Percentiles rank a stretch among this genome's conserved stretches.
These are phyloP conservation scores for Streptanthus diversifolius DNA, from an alignment of 345 rosid genomes.

Conservation along the genomic window DNA sequence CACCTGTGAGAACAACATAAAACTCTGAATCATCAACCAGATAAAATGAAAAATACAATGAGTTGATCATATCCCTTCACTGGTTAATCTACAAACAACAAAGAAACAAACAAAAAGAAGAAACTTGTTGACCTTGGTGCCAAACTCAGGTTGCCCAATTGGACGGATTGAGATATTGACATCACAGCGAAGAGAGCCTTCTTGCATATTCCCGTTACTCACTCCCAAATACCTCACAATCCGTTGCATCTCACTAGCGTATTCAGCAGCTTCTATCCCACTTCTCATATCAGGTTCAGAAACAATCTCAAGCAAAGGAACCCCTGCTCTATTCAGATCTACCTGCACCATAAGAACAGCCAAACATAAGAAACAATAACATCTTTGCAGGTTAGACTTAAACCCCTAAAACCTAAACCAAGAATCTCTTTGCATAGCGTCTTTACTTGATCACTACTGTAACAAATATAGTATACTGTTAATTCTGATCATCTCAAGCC, in stretches of 20 bases:
- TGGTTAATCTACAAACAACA: not conserved
- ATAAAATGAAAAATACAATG: not conserved
- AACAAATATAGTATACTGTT: not conserved
- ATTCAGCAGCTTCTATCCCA: slow-evolving; percentile 85
- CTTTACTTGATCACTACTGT: not conserved
- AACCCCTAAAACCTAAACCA: slow-evolving; percentile 14
- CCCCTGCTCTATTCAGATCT: slow-evolving; percentile 94
- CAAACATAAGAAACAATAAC: slow-evolving; percentile 20
- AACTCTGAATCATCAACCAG: not conserved
- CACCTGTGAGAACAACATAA: slow-evolving; percentile 49
- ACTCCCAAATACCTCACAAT: slow-evolving; percentile 78
- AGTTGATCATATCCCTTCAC: not conserved
- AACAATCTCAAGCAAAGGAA: slow-evolving; percentile 93
- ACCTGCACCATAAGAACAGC: slow-evolving; percentile 44
- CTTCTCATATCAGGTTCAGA: slow-evolving; percentile 98
- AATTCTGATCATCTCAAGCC: not conserved
- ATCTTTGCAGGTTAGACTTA: not conserved
- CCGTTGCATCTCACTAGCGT: slow-evolving; percentile 80
- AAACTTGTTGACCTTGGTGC: slow-evolving; percentile 68
- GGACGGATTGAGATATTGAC: slow-evolving; percentile 96
- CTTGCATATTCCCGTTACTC: slow-evolving; percentile 92
- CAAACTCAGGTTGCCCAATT: slow-evolving; percentile 66
- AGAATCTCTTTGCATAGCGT: not conserved
- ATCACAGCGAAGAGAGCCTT: slow-evolving; percentile 94
- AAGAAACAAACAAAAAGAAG: slow-evolving; percentile 1